These are phyloP conservation scores for Hypocreales sp. DNA, from an alignment of 2,329 filamentous ascomycete genomes.

Conservation along the genomic window DNA sequence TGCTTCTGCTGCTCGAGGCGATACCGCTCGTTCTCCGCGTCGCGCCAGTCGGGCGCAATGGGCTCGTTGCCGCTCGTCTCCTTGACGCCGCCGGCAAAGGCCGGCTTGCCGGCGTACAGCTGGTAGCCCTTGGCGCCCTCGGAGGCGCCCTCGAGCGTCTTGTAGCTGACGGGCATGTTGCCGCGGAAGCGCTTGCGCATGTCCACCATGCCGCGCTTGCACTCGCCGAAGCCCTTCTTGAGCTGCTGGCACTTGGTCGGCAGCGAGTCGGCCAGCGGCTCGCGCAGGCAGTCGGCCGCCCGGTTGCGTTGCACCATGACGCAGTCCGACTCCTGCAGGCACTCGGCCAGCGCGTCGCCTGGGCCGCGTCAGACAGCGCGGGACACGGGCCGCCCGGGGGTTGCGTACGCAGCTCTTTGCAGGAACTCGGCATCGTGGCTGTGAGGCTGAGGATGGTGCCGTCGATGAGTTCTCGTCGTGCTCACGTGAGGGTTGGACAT, in stretches of 20 bases:
- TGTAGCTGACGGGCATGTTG: constrained; percentile 68
- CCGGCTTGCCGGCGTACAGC: constrained; percentile 64
- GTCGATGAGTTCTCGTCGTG: too few species aligned
- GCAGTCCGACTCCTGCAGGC: constrained; percentile 92
- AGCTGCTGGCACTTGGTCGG: constrained; percentile 84
- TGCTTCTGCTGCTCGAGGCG: constrained; percentile 16
- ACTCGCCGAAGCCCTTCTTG: constrained; percentile 84
- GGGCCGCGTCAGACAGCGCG: too few species aligned
- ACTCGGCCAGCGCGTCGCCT: constrained; percentile 69
- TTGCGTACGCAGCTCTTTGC: constrained; percentile 81
- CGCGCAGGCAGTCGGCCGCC: constrained; percentile 74
- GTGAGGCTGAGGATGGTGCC: too few species aligned
- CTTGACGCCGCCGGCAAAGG: constrained; percentile 48
- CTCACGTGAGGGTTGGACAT: too few species aligned
- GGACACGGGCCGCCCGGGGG: too few species aligned
- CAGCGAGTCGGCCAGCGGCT: constrained; percentile 66
- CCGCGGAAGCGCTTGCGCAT: constrained; percentile 98
- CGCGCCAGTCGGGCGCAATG: constrained; percentile 44
- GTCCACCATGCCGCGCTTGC: constrained; percentile 90
- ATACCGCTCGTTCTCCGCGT: constrained; percentile 48
- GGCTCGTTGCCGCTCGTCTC: constrained; percentile 54
- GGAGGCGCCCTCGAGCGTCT: constrained; percentile 32
- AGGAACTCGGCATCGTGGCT: constrained; percentile 74
- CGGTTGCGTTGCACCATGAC: constrained; percentile 83
- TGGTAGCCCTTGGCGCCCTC: constrained; percentile 48